Evolutionary conservation across 2,329 filamentous ascomycete species (phyloP), one percentile per base, ranked within the genome.

Genomic region (Paecilomyces fulvus): DNA sequence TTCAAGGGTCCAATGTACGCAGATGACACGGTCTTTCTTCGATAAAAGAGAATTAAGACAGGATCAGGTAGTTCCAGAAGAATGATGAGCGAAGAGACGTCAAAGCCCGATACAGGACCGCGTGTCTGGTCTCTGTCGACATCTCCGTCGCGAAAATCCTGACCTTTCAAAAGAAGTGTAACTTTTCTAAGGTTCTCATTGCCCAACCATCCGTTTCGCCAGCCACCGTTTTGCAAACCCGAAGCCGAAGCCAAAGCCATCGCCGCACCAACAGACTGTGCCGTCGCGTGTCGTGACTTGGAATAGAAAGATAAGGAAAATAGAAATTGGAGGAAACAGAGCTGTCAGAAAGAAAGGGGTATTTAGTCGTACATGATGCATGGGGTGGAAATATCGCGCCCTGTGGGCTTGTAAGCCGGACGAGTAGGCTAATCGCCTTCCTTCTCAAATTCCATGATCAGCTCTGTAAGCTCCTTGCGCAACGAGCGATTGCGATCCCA

Each of bases 401-500:
- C 31, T 49, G 33, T 23, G 14, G 12, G 30, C 17, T 31, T 43
- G 25, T 28, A 6, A 23, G 12, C 8, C 23, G 7, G 25, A 28
- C 25, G 53, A 31, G 55, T 58, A 37, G 58, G 12, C 14, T 25
- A 43, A 23, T n/a, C 12, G 14, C 23, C 37, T 20, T 55, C 68
- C 56, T 71, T 73, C 56, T 74, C 71, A 52, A 77, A 70, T 54
- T 73, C 66, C 64, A 70, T 71, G 21, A 76, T 67, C 52, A 78
- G 61, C 57, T 77, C 74, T 17, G 72, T 73, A 46, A 78, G 63
- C 55, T 73, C 69, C 54, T 70, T 72, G 51, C 73, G 70, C 30
- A 78, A 60, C 28, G 70, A 72, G 51, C 73, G 70, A 53, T 76
- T 76, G 14, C 68, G 66, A 55, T 74, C 71, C 65, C 70, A 73